Base-by-base conservation (phyloP, 164 flowering plant genomes). In the Cinnamomum chago region DNA sequence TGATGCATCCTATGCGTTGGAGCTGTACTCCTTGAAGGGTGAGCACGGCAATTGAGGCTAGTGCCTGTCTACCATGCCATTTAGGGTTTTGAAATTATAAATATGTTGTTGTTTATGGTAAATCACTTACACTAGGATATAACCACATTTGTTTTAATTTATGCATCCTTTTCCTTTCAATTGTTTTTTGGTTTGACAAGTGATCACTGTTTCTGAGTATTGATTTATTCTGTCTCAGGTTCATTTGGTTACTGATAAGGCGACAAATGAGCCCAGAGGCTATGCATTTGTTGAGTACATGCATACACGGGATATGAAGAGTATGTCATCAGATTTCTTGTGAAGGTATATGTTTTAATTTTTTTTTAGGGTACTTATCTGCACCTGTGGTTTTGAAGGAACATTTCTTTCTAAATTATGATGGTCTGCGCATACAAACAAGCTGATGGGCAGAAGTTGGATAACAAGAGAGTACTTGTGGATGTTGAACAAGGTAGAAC, bases 291-390 rank as follows among this genome's bases (percentile, higher is more conserved):
- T 96, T 68, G 99, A 96, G 80, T 96, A 86, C 77, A 68, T 84
- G 83, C 99, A 96, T 79, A 96, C 97, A 33, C 82, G 99, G 52
- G 99, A 94, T 78, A 96, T 96, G 99, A 96, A 96, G 89, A 86
- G 99, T 96, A 75, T 80, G 79, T 70, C 24, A 12, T 20, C 7
- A 66, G 1, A 66, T 30, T 5, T 27, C 50, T 25, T 30, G 47
- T 35, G 47, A 6, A 35, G 7, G 0, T 7, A 6, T 35, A 35
- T 27, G 20, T 27, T 67, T 67, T 67, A 35, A 35, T 35, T 0
- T 35, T 35, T 27, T 5, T 25, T 15, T 14, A 15, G 47, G 35
- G 28, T 30, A 14, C 47, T 13, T 17, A 64, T 25, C 35, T 25
- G 11, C 35, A 28, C n/a, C n/a, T 67, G 28, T 52, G 51, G 22